Evolutionary conservation across 2,329 filamentous ascomycete species (phyloP), one percentile per base, ranked within the genome.

Genomic region (Cladophialophora chaetospira): DNA sequence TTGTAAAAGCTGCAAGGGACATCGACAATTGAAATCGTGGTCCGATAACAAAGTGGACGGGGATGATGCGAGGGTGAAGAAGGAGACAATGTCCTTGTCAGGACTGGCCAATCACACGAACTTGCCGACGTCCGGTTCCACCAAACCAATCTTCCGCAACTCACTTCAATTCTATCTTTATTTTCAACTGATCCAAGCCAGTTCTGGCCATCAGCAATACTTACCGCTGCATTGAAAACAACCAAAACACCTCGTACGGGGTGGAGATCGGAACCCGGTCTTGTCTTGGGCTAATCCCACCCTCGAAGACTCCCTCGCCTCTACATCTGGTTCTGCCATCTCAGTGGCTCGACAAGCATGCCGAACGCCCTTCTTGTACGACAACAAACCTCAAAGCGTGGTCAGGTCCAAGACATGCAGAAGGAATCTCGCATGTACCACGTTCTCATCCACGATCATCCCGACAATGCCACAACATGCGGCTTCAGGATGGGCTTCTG

Each of bases 351-450:
- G 42, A 36, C 33, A 53, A 28, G 38, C 45, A 53, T 57, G 44
- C 43, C 19, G 29, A 29, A 54, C 38, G 17, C 45, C 40, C 38
- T 54, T 35, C 15, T 44, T 51, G 53, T 57, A 21, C 21, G 6
- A 57, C 53, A 15, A 25, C 26, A 45, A 43, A 35, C 23, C 40
- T 17, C 44, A 15, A 17, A 45, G 36, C 15, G 15, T 19, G 48
- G 19, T 42, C 29, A 29, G 33, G 28, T 55, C 53, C 46, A 52
- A 60, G 58, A 60, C 58, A 60, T 45, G 11, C 25, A 13, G 38
- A 5, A 43, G 26, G 25, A 36, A 40, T 43, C 42, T 57, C 42
- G 11, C 15, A 40, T 54, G 53, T 57, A 42, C 58, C 49, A 57
- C 40, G 46, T 52, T 51, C 19, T 42, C 28, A 11, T 42, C 47